Conservation (phyloP, 805 yeast species). For the Ogataea methylovora region DNA sequence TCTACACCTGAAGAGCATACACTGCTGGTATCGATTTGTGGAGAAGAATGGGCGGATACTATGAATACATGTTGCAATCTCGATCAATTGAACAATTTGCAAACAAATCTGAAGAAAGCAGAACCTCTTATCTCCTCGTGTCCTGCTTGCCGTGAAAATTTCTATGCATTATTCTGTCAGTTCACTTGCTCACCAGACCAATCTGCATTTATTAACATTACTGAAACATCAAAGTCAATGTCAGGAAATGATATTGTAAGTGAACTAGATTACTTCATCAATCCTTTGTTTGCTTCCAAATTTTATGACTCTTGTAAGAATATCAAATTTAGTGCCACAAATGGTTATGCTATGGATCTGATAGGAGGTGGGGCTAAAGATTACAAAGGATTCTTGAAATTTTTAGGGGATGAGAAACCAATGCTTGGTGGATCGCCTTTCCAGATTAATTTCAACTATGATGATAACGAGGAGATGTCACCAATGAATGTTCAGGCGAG, state of each 20-base stretch:
- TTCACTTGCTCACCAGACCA: constrained; percentile 90
- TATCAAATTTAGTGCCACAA: constrained; percentile 88
- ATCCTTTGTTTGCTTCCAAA: constrained; percentile 47
- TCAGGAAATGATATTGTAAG: constrained; percentile 55
- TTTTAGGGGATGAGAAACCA: constrained; percentile 92
- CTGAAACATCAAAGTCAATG: constrained; percentile 39
- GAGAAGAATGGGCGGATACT: constrained; percentile 48
- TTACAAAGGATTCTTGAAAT: constrained; percentile 67
- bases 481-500: constrained; percentile 21
- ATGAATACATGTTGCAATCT: constrained; percentile 62
- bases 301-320: constrained; percentile 82
- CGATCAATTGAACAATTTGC: constrained; percentile 51
- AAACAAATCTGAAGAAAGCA: constrained; percentile 60
- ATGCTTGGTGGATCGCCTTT: constrained; percentile 92
- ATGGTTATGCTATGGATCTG: constrained; percentile 93
- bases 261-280: constrained; percentile 60
- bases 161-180: constrained; percentile 74
- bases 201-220: constrained; percentile 62
- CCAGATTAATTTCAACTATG: constrained; percentile 72
- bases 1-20: constrained; percentile 39
- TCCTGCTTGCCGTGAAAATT: constrained; percentile 88
- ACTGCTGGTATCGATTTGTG: constrained; percentile 58
- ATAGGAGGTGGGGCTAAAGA: constrained; percentile 95
- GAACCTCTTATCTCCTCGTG: constrained; percentile 80
- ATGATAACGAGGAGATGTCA: constrained; percentile 15